phyloP scores from a whole-genome alignment of 257 asterid species.

The Solanum chiquidenum region DNA sequence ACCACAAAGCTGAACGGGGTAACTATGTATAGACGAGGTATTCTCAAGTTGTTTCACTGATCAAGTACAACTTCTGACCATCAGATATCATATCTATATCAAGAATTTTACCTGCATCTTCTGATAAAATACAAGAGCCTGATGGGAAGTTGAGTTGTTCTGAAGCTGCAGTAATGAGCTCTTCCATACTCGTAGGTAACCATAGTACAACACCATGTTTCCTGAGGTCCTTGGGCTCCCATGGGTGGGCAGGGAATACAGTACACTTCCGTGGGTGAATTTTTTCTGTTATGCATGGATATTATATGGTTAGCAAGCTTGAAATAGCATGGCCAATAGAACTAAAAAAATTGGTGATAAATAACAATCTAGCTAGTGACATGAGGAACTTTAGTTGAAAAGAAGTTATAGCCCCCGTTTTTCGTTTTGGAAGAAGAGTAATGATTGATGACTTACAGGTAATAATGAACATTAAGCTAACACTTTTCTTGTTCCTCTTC shows the following conservation, averaged over 20 bases:
- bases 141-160: slow-evolving; percentile 33
- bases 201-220: slow-evolving; percentile 63
- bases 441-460: background rate
- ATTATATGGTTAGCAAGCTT: background rate
- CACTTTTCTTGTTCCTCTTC: background rate
- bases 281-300: slow-evolving; percentile 24
- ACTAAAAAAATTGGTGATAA: background rate
- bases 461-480: background rate
- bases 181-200: slow-evolving; percentile 63
- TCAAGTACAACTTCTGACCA: slow-evolving; percentile 57
- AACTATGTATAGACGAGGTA: background rate
- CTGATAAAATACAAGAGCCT: slow-evolving; percentile 48
- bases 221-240: slow-evolving; percentile 42
- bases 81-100: slow-evolving; percentile 61
- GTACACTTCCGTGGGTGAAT: slow-evolving; percentile 47
- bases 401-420: background rate
- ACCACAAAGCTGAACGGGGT: background rate
- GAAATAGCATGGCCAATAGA: background rate
- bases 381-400: background rate
- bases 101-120: slow-evolving; percentile 73
- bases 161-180: slow-evolving; percentile 45
- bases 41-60: slow-evolving; percentile 25
- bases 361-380: background rate
- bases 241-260: slow-evolving; percentile 64
- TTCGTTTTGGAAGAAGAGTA: background rate